phyloP scores from a whole-genome alignment of 1,284 basidiomycete genomes.

The Puccinia hordei region DNA sequence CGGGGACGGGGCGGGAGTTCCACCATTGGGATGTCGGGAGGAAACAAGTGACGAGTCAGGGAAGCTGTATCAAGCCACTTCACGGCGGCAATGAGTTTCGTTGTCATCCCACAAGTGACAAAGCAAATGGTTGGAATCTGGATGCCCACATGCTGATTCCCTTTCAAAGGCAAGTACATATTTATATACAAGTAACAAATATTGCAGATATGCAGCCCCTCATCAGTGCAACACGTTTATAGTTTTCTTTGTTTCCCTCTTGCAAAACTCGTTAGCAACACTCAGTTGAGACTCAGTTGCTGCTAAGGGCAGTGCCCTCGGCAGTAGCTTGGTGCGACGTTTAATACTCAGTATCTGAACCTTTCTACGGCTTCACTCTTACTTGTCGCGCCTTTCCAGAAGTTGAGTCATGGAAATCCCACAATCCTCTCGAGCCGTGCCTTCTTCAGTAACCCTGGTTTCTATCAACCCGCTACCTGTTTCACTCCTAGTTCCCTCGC shows the following conservation, averaged over 20 bases:
- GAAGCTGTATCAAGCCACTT: too few relatives aligned
- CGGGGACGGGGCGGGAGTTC: too few relatives aligned
- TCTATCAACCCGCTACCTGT: slow-evolving; percentile 1
- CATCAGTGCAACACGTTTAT: background rate
- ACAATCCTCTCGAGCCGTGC: background rate
- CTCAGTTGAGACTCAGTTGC: background rate
- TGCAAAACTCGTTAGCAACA: background rate
- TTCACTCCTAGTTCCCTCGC: background rate
- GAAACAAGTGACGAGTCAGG: too few relatives aligned
- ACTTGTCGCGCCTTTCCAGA: background rate
- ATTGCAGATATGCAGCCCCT: background rate
- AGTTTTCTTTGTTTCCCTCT: background rate
- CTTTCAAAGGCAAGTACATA: slow-evolving; percentile 7
- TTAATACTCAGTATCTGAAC: slow-evolving; percentile 12
- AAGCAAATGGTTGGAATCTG: too few relatives aligned
- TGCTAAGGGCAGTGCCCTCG: slow-evolving; percentile 4
- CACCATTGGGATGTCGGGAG: too few relatives aligned
- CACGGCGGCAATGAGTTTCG: too few relatives aligned
- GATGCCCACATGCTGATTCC: background rate
- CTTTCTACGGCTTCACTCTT: slow-evolving; percentile 10
- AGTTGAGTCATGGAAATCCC: background rate
- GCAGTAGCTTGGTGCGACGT: background rate
- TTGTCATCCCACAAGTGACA: too few relatives aligned
- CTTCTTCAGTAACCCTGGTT: background rate
- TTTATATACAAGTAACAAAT: background rate